Evolutionary conservation across 2,329 filamentous ascomycete genomes (phyloP).

Genomic region (Cyphellophora europaea): DNA sequence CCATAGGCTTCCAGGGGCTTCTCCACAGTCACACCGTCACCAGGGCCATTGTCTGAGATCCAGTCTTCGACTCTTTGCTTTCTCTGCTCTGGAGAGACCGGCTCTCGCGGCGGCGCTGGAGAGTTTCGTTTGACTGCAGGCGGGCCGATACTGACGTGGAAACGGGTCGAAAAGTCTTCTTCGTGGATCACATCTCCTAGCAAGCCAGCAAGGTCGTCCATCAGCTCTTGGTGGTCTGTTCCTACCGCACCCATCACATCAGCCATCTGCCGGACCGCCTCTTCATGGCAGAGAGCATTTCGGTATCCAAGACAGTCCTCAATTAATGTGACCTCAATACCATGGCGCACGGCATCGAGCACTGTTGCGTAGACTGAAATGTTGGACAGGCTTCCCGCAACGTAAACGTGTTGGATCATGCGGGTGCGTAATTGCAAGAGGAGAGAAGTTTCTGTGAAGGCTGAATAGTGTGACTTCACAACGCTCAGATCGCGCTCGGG

Average conservation of each 20-base stretch:
- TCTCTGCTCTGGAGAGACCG: not conserved
- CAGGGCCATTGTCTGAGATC: not conserved
- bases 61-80: not conserved
- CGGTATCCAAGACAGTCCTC: slow-evolving; percentile 84
- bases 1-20: not conserved
- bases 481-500: slow-evolving; percentile 43
- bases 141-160: slow-evolving; percentile 15
- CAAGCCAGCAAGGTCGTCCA: slow-evolving; percentile 36
- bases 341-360: slow-evolving; percentile 79
- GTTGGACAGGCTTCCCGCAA: slow-evolving; percentile 81
- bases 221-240: slow-evolving; percentile 50
- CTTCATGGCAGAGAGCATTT: slow-evolving; percentile 56
- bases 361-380: slow-evolving; percentile 85
- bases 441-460: slow-evolving; percentile 66
- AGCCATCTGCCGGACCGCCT: slow-evolving; percentile 61
- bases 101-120: not conserved
- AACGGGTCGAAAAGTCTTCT: slow-evolving; percentile 14
- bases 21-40: not conserved
- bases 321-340: slow-evolving; percentile 75
- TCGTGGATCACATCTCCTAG: slow-evolving; percentile 26
- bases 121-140: slow-evolving; percentile 5
- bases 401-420: slow-evolving; percentile 79
- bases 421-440: slow-evolving; percentile 71
- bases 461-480: slow-evolving; percentile 77
- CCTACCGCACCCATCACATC: slow-evolving; percentile 66